Conservation (phyloP, 768 basidiomycete species). For the Trametes coccinea region DNA sequence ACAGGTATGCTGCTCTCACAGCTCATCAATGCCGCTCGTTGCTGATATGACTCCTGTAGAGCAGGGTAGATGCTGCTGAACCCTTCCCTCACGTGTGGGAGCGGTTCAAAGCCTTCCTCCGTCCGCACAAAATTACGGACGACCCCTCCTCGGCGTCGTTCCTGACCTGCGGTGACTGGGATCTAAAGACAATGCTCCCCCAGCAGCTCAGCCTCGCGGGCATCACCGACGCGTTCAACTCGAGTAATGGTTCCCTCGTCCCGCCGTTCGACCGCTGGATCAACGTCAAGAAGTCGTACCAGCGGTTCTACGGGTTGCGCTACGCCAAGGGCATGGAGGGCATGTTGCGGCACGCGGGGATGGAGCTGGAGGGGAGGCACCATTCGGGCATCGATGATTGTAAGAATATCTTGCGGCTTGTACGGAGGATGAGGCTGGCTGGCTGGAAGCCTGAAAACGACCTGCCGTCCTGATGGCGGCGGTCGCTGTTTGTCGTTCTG, state of each 20-base stretch:
- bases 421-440: conserved; percentile 24
- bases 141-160: conserved; percentile 20
- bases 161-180: conserved; percentile 36
- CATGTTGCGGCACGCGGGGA: conserved; percentile 28
- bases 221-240: conserved; percentile 13
- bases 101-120: conserved; percentile 30
- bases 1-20: conserved; percentile 22
- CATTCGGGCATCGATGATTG: conserved; percentile 37
- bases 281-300: conserved; percentile 32
- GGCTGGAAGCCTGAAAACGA: conserved; percentile 30
- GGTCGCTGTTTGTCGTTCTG: neutral
- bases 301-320: conserved; percentile 17
- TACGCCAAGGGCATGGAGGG: conserved; percentile 26
- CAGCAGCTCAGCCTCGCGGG: conserved; percentile 28
- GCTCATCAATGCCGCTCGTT: neutral
- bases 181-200: conserved; percentile 34
- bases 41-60: conserved; percentile 14
- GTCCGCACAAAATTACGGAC: conserved; percentile 18
- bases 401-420: conserved; percentile 32
- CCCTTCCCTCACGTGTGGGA: conserved; percentile 31
- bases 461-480: neutral
- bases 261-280: conserved; percentile 30
- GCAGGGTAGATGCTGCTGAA: conserved; percentile 27
- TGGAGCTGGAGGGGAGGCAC: conserved; percentile 31
- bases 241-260: conserved; percentile 5